Conservation (phyloP, 2,329 filamentous ascomycete genomes). For the Colletotrichum brevisporum region DNA sequence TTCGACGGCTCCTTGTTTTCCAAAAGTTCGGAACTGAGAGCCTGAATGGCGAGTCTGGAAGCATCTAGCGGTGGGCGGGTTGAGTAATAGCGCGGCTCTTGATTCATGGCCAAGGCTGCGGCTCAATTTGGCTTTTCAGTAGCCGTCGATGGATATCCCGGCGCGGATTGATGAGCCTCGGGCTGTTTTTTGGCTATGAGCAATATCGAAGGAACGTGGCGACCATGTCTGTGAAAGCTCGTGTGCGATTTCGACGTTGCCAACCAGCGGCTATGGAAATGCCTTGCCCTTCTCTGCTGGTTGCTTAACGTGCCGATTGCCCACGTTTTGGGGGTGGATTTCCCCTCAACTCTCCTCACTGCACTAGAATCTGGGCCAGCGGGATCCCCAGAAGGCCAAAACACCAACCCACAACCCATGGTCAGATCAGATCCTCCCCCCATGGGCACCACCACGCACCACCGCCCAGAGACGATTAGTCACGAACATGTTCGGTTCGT, state of each 20-base stretch:
- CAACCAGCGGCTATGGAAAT: background rate
- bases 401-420: constrained; percentile 6
- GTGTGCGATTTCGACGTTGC: background rate
- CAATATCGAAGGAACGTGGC: constrained; percentile 29
- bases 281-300: background rate
- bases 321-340: constrained; percentile 17
- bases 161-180: background rate
- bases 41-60: constrained; percentile 1
- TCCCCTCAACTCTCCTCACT: constrained; percentile 23
- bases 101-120: constrained; percentile 23
- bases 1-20: constrained; percentile 8
- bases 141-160: background rate
- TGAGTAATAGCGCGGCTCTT: constrained; percentile 26
- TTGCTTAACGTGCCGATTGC: constrained; percentile 16
- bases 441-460: constrained; percentile 19
- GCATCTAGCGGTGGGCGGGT: background rate
- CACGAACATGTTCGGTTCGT: constrained; percentile 11
- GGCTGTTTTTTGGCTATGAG: background rate
- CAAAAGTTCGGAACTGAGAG: background rate
- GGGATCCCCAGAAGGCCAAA: constrained; percentile 37
- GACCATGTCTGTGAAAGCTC: constrained; percentile 6
- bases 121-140: constrained; percentile 19
- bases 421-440: constrained; percentile 19
- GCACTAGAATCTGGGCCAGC: constrained; percentile 19
- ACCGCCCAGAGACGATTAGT: constrained; percentile 9